Percentiles rank a stretch among this genome's conserved stretches.
phyloP scores from a whole-genome alignment of 495 filamentous ascomycete species.

The Articulospora tetracladia region DNA sequence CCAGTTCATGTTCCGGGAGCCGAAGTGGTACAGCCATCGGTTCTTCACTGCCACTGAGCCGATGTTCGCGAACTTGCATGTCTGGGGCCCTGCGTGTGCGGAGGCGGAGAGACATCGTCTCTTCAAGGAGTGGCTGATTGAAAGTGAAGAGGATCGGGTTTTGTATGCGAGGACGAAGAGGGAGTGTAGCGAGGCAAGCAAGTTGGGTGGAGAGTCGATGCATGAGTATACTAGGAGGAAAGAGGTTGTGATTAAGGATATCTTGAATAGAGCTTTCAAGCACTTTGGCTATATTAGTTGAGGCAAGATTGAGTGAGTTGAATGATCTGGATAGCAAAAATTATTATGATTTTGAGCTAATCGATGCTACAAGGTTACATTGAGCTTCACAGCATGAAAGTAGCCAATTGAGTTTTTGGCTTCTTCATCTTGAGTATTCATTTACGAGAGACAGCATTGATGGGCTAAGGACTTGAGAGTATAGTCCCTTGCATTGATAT shows the following conservation, averaged over 20 bases:
- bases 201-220: conserved; percentile 31
- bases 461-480: no score
- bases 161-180: conserved; percentile 37
- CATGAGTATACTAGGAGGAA: conserved; percentile 39
- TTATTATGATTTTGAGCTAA: no score
- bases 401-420: no score
- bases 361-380: no score
- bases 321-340: no score
- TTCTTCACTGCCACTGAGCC: conserved; percentile 28
- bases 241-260: conserved; percentile 34
- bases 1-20: conserved; percentile 41
- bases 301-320: not conserved
- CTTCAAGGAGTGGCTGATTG: conserved; percentile 43
- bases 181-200: conserved; percentile 29
- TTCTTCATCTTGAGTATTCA: no score
- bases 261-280: conserved; percentile 35
- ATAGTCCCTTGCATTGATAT: no score
- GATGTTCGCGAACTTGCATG: conserved; percentile 38
- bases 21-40: conserved; percentile 43
- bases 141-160: conserved; percentile 32
- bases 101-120: conserved; percentile 40
- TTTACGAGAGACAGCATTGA: no score
- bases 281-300: conserved; percentile 27
- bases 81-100: conserved; percentile 40
- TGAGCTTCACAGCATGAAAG: no score